phyloP scores from a whole-genome alignment of 371 early-diverging fungal species.

The Mortierella sp. region DNA sequence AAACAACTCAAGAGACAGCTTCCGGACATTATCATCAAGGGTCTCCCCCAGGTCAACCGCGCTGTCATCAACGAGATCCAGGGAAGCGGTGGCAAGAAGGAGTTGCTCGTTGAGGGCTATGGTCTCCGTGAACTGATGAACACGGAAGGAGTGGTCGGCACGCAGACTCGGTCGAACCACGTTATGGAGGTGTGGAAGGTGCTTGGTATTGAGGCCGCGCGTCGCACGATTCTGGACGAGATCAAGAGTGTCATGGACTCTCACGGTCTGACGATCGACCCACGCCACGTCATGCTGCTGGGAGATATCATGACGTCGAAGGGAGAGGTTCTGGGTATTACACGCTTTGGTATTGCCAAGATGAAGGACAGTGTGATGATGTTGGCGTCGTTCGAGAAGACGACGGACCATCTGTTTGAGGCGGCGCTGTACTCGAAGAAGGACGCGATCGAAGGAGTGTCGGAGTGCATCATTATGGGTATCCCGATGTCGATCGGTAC shows the following conservation, averaged over 20 bases:
- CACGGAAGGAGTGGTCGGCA: slow-evolving; percentile 84
- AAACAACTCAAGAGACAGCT: slow-evolving; percentile 90
- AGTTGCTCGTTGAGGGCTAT: slow-evolving; percentile 94
- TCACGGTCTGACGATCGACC: slow-evolving; percentile 90
- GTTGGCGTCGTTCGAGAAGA: slow-evolving; percentile 99
- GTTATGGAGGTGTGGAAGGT: slow-evolving; percentile 94
- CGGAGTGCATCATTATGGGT: slow-evolving; percentile 99
- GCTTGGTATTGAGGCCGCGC: slow-evolving; percentile 98
- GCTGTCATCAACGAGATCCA: slow-evolving; percentile 89
- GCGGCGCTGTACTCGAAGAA: slow-evolving; percentile 95
- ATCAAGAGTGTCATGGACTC: slow-evolving; percentile 75
- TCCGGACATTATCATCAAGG: slow-evolving; percentile 85
- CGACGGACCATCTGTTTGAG: slow-evolving; percentile 99
- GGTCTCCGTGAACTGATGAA: slow-evolving; percentile 95
- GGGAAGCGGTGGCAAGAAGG: slow-evolving; percentile 68
- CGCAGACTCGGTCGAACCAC: slow-evolving; percentile 91
- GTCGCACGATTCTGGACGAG: slow-evolving; percentile 83
- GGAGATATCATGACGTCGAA: slow-evolving; percentile 98
- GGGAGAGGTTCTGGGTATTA: slow-evolving; percentile 99
- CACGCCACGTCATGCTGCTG: slow-evolving; percentile 97
- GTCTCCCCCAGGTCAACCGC: slow-evolving; percentile 88
- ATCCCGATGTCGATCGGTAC: slow-evolving; percentile 98
- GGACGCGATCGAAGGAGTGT: slow-evolving; percentile 96
- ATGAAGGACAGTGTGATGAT: slow-evolving; percentile 99
- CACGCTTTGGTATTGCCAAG: slow-evolving; percentile 99